A percentile compares a stretch with the other conserved stretches of the same genome.
phyloP scores from a whole-genome alignment of 495 filamentous ascomycete genomes.

The Neurospora tetrasperma region DNA sequence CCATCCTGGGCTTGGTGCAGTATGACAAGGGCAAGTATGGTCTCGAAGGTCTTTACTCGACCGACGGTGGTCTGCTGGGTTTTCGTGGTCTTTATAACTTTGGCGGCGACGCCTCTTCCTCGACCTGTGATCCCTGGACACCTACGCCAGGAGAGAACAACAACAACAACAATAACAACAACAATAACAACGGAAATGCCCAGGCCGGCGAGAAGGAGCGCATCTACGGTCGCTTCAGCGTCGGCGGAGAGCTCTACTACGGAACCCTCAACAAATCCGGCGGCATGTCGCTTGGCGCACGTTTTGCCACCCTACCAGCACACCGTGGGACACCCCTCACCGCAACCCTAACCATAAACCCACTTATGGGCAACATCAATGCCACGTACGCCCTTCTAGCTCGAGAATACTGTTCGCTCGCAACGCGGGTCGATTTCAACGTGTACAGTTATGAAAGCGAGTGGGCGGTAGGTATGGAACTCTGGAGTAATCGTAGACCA shows the following conservation, averaged over 20 bases:
- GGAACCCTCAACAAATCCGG: conserved; percentile 83
- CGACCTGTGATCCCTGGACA: conserved; percentile 13
- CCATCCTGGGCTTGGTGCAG: conserved; percentile 68
- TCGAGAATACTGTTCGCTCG: conserved; percentile 67
- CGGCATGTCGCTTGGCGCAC: conserved; percentile 64
- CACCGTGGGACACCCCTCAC: conserved; percentile 82
- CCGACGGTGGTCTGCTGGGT: conserved; percentile 81
- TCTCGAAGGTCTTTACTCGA: conserved; percentile 83
- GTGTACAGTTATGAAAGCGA: conserved; percentile 97
- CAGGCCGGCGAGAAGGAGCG: conserved; percentile 31
- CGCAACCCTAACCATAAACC: conserved; percentile 82
- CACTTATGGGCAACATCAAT: conserved; percentile 83
- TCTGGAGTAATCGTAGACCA: conserved; percentile 57
- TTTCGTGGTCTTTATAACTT: conserved; percentile 90
- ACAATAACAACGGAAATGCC: background rate
- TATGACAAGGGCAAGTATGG: conserved; percentile 83
- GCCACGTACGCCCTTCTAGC: conserved; percentile 85
- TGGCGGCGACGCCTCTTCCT: conserved; percentile 59
- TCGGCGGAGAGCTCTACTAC: conserved; percentile 92
- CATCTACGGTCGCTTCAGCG: conserved; percentile 59
- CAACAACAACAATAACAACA: conserved; percentile 4
- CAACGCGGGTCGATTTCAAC: conserved; percentile 90
- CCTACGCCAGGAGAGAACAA: conserved; percentile 7
- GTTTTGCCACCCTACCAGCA: conserved; percentile 84
- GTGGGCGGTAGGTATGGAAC: conserved; percentile 76